phyloP scores from a whole-genome alignment of 345 rosid genomes.

The Lepidium didymum region DNA sequence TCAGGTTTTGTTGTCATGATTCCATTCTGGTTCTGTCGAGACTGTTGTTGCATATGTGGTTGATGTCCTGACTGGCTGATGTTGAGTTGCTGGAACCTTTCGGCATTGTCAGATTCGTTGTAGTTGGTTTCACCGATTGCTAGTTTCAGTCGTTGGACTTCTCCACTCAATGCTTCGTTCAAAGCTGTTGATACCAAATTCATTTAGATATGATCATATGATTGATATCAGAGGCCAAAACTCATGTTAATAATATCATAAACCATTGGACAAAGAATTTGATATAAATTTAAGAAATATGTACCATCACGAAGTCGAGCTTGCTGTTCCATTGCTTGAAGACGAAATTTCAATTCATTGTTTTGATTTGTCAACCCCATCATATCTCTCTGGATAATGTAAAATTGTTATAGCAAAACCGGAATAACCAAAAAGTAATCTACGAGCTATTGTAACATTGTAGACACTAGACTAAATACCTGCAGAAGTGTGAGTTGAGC shows the following conservation, averaged over 20 bases:
- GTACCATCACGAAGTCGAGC: slow-evolving; percentile 90
- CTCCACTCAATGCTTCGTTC: slow-evolving; percentile 44
- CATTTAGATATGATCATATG: background rate
- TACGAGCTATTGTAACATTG: background rate
- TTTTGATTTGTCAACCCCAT: slow-evolving; percentile 87
- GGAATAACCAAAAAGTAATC: background rate
- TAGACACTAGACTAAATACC: slow-evolving; percentile 39
- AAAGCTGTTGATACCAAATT: slow-evolving; percentile 29
- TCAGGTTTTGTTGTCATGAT: slow-evolving; percentile 44
- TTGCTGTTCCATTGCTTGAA: slow-evolving; percentile 98
- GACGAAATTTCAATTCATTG: slow-evolving; percentile 89
- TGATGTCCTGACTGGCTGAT: slow-evolving; percentile 23
- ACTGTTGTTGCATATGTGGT: slow-evolving; percentile 25
- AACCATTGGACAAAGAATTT: background rate
- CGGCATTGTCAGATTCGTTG: slow-evolving; percentile 16
- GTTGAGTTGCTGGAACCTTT: slow-evolving; percentile 33
- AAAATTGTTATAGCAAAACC: background rate
- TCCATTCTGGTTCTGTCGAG: slow-evolving; percentile 40
- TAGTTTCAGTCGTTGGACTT: slow-evolving; percentile 42
- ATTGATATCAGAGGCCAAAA: background rate
- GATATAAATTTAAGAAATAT: background rate
- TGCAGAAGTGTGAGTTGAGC: slow-evolving; percentile 91
- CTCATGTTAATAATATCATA: background rate
- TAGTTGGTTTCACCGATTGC: slow-evolving; percentile 29
- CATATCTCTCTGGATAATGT: slow-evolving; percentile 66